Conservation (phyloP, 345 rosid genomes). For the Atalantia buxifolia region DNA sequence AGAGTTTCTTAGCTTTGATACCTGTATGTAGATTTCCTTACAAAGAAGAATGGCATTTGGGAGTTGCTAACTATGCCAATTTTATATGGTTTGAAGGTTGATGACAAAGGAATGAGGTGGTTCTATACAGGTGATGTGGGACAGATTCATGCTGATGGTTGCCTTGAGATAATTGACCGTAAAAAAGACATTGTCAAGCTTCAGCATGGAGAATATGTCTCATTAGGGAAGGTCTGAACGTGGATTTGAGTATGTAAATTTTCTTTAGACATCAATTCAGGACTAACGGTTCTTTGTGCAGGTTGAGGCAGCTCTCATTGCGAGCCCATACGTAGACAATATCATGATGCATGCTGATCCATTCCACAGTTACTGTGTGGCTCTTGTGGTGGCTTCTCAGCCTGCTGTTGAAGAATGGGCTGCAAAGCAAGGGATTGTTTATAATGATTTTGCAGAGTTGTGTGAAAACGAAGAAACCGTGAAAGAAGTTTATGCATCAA, state of each 20-base stretch:
- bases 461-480: conserved; percentile 58
- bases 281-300: conserved; percentile 29
- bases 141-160: conserved; percentile 86
- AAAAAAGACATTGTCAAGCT: conserved; percentile 97
- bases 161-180: conserved; percentile 96
- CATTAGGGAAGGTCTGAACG: conserved; percentile 82
- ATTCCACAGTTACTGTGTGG: conserved; percentile 84
- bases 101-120: conserved; percentile 94
- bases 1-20: conserved; percentile 8
- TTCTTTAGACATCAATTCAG: background rate
- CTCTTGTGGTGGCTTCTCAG: conserved; percentile 76
- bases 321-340: conserved; percentile 73
- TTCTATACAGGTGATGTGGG: conserved; percentile 98
- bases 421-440: conserved; percentile 56
- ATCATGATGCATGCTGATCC: conserved; percentile 96
- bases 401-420: conserved; percentile 79
- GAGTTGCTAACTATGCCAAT: background rate
- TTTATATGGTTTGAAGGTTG: conserved; percentile 52
- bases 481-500: conserved; percentile 80
- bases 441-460: conserved; percentile 47
- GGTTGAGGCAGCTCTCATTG: conserved; percentile 89
- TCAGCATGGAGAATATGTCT: conserved; percentile 98
- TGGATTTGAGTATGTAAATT: background rate
- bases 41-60: background rate
- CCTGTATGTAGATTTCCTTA: background rate